These are phyloP conservation scores for Chaetomiaceae sp. DNA, from an alignment of 2,329 filamentous ascomycete genomes.

Conservation along the genomic window DNA sequence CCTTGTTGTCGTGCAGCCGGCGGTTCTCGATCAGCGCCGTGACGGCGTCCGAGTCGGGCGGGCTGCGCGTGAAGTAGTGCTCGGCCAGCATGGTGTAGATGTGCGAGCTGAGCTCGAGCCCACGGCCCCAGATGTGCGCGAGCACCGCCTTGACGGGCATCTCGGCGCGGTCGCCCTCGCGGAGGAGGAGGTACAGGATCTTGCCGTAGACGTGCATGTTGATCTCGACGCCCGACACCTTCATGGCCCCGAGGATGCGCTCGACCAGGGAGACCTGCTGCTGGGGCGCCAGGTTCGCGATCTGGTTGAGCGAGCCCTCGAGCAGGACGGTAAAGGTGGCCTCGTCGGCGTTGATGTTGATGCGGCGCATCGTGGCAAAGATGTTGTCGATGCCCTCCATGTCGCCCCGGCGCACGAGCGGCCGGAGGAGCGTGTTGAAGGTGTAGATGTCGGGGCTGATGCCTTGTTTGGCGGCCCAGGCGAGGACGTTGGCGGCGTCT, in stretches of 20 bases:
- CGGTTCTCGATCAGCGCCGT: constrained; percentile 55
- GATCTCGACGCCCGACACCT: constrained; percentile 50
- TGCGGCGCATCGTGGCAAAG: constrained; percentile 53
- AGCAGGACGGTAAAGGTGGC: constrained; percentile 71
- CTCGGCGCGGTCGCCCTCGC: constrained; percentile 38
- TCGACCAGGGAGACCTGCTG: constrained; percentile 50
- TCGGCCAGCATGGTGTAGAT: constrained; percentile 72
- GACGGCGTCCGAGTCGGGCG: constrained; percentile 57
- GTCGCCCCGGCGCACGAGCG: constrained; percentile 48
- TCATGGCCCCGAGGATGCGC: constrained; percentile 54
- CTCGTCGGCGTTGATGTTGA: constrained; percentile 54
- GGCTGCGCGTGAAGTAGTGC: constrained; percentile 56
- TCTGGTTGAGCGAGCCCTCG: constrained; percentile 47
- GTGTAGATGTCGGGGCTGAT: constrained; percentile 54
- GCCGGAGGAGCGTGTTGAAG: constrained; percentile 66
- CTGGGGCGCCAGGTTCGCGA: constrained; percentile 37
- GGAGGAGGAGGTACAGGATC: constrained; percentile 61
- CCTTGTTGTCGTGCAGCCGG: constrained; percentile 35
- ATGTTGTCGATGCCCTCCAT: constrained; percentile 46
- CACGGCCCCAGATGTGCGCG: constrained; percentile 52
- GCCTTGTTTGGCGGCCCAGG: constrained; percentile 53
- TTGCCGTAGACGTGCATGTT: constrained; percentile 63
- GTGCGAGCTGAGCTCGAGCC: constrained; percentile 53
- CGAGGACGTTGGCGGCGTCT: constrained; percentile 50
- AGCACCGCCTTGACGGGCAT: constrained; percentile 57